These are phyloP conservation scores for Backusella australiensis DNA, from an alignment of 192 early-diverging fungal species.

Conservation along the genomic window DNA sequence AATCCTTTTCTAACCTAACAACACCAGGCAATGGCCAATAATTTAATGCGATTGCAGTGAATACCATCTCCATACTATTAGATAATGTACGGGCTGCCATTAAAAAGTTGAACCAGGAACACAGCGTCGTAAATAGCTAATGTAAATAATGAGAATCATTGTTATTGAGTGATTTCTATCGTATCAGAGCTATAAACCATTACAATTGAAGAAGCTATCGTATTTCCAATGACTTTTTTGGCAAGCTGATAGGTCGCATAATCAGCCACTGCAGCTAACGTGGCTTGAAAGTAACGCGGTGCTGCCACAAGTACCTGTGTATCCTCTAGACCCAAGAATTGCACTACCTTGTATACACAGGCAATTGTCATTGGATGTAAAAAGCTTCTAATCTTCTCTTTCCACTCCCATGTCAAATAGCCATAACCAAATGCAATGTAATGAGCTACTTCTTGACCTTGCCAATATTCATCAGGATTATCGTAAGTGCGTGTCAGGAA, in stretches of 20 bases:
- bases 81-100: conserved; percentile 52
- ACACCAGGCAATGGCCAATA: conserved; percentile 76
- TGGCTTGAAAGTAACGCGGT: conserved; percentile 73
- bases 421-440: conserved; percentile 84
- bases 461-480: conserved; percentile 98
- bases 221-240: conserved; percentile 22
- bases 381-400: conserved; percentile 72
- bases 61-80: conserved; percentile 70
- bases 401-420: conserved; percentile 95
- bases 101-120: conserved; percentile 60
- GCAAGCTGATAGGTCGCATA: conserved; percentile 74
- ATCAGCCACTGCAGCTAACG: conserved; percentile 72
- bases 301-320: conserved; percentile 69
- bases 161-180: not conserved
- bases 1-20: not conserved
- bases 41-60: conserved; percentile 75
- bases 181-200: not conserved
- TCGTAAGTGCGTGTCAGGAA: conserved; percentile 71
- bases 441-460: conserved; percentile 91
- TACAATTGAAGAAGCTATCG: conserved; percentile 32
- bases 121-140: conserved; percentile 51
- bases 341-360: conserved; percentile 63
- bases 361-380: conserved; percentile 87
- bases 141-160: not conserved
- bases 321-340: conserved; percentile 59